Base-by-base conservation (phyloP, 768 basidiomycete genomes). In the Auriscalpium orientale region DNA sequence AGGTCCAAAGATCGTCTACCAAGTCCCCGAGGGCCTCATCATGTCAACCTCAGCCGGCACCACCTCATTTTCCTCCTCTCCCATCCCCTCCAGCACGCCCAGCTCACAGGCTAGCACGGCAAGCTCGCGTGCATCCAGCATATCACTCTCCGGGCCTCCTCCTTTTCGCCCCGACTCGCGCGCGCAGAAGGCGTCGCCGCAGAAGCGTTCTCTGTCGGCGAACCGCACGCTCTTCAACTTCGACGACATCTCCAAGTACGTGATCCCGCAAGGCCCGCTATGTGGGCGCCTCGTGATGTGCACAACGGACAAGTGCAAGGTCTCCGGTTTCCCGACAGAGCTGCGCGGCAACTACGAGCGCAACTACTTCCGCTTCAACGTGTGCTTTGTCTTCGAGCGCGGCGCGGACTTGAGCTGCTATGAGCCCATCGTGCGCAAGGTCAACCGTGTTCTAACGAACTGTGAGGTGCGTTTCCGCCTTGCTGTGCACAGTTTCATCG, bases 321-420 rank as follows among this genome's bases (percentile, higher is more conserved):
- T 99, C 54, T 86, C 97, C 49, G 95, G 95, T 1, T 93, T 95
- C 65, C 97, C 97, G 3, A 85, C 91, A 46, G 81, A 87, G 59
- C 74, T 94, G 51, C 76, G 78, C 51, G 89, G 62, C 37, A 81
- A 76, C 60, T 97, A 98, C 66, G 76, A 82, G 55, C 79, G 95
- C 28, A 89, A 94, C 65, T 91, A 88, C 68, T 95, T 97, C 70
- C 79, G 87, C 60, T 98, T 90, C 72, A 98, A 98, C 67, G 72
- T 98, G 28, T 98, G 95, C 70, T 97, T 98, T 69, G 95, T 98
- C 3, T 99, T 99, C 69, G 89, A 93, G 48, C 83, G 90, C 46
- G 80, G 81, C 22, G 92, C 92, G 11, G 94, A 97, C 68, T 74
- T 98, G 53, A 93, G 91, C 65, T 95, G 93, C 62, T 98, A 95